These are phyloP conservation scores for Eutrema yunnanense DNA, from an alignment of 345 rosid genomes.

Conservation along the genomic window DNA sequence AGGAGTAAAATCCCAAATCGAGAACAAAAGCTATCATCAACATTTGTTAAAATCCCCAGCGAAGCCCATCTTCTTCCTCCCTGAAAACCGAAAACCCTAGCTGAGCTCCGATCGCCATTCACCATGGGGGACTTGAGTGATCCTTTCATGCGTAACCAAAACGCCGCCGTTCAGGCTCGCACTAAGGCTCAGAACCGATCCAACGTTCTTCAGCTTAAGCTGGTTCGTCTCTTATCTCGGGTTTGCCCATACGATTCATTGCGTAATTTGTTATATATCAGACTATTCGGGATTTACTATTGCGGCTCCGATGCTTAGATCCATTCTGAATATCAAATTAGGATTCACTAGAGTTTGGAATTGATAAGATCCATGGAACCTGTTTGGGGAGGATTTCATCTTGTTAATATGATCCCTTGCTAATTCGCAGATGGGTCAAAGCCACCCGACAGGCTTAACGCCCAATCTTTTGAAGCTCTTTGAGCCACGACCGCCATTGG, in stretches of 20 bases:
- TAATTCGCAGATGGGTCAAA: slow-evolving; percentile 82
- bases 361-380: neutral
- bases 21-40: neutral
- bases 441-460: slow-evolving; percentile 95
- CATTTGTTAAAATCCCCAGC: neutral
- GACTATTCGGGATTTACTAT: neutral
- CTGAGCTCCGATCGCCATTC: slow-evolving; percentile 16
- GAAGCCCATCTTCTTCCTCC: neutral
- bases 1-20: neutral
- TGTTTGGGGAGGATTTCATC: neutral
- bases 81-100: slow-evolving; percentile 34
- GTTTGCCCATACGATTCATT: neutral
- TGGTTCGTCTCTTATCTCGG: slow-evolving; percentile 42
- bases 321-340: neutral
- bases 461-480: slow-evolving; percentile 81
- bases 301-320: neutral
- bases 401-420: slow-evolving; percentile 11
- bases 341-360: neutral
- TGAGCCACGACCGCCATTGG: slow-evolving; percentile 88
- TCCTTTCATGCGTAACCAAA: slow-evolving; percentile 79
- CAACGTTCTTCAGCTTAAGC: slow-evolving; percentile 93
- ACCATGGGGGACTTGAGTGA: slow-evolving; percentile 75
- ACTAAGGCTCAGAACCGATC: slow-evolving; percentile 83
- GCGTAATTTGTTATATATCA: neutral
- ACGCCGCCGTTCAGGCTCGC: slow-evolving; percentile 79